Percentiles rank a stretch among this genome's conserved stretches.
These are phyloP conservation scores for Cercospora citrullina DNA, from an alignment of 2,329 filamentous ascomycete genomes.

Conservation along the genomic window DNA sequence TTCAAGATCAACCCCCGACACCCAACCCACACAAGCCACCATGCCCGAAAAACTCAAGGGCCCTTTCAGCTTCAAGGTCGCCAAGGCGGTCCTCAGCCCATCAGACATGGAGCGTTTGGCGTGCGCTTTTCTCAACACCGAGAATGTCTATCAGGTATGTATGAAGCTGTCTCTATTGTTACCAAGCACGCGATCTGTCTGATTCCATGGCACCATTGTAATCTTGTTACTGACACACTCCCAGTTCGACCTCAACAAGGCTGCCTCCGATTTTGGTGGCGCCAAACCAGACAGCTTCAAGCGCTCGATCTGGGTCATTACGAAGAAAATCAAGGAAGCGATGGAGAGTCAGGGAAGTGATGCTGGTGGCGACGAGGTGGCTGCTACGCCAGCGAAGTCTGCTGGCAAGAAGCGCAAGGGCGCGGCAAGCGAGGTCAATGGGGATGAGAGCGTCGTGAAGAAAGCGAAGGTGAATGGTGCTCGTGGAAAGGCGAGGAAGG, in stretches of 20 bases:
- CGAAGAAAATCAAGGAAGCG: conserved; percentile 29
- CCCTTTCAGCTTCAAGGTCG: conserved; percentile 23
- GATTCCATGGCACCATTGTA: background rate
- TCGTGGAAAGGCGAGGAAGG: conserved; percentile 15
- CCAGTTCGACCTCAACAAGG: conserved; percentile 25
- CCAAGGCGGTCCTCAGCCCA: conserved; percentile 25
- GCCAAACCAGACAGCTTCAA: conserved; percentile 28
- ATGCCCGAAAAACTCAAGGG: conserved; percentile 16
- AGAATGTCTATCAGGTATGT: conserved; percentile 12
- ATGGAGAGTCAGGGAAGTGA: conserved; percentile 6
- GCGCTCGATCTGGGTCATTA: conserved; percentile 27
- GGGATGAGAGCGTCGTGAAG: background rate
- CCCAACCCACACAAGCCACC: background rate
- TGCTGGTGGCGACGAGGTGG: background rate
- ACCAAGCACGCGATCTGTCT: background rate
- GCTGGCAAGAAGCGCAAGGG: conserved; percentile 22
- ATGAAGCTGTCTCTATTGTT: background rate
- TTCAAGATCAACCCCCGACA: background rate
- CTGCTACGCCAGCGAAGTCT: conserved; percentile 14
- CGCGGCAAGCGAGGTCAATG: conserved; percentile 10
- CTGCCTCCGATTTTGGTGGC: conserved; percentile 24
- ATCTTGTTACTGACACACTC: background rate
- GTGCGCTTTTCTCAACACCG: conserved; percentile 25
- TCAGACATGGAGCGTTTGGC: conserved; percentile 28
- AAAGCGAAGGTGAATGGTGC: conserved; percentile 9